phyloP scores from a whole-genome alignment of 1,139 yeast genomes.

The Saccharomyces hybrid region DNA sequence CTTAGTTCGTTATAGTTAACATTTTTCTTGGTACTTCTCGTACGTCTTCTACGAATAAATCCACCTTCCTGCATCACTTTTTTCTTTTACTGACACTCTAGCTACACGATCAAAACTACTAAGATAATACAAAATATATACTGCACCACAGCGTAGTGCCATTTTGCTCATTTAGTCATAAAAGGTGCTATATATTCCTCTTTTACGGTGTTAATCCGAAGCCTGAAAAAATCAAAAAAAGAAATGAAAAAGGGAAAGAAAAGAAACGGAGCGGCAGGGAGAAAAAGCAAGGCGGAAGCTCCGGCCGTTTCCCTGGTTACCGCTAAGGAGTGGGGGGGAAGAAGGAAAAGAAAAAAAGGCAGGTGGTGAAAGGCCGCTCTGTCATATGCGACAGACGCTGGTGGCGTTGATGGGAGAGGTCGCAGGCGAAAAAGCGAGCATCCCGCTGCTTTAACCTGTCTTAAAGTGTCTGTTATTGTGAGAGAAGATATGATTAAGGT shows the following conservation, averaged over 20 bases:
- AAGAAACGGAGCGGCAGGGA: not conserved
- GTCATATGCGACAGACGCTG: too few species aligned
- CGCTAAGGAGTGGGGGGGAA: not conserved
- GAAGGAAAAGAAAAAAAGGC: not conserved
- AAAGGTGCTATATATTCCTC: not conserved
- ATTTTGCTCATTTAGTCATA: not conserved
- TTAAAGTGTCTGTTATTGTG: too few species aligned
- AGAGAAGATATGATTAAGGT: too few species aligned
- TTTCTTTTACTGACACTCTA: not conserved
- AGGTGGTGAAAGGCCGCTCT: too few species aligned
- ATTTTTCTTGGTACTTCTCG: constrained; percentile 13
- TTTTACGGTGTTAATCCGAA: not conserved
- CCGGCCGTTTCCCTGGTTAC: not conserved
- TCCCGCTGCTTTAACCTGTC: too few species aligned
- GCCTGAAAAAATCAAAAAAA: not conserved
- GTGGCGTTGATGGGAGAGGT: too few species aligned
- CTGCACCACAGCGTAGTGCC: too few species aligned
- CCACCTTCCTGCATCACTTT: constrained; percentile 26
- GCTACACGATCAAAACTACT: not conserved
- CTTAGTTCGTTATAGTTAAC: constrained; percentile 19
- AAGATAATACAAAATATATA: not conserved
- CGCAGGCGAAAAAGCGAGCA: too few species aligned
- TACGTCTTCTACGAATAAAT: constrained; percentile 22
- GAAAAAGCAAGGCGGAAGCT: not conserved
- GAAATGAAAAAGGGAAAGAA: not conserved